Conservation (phyloP, 1,284 basidiomycete genomes). For the Cystobasidiaceae sp. region DNA sequence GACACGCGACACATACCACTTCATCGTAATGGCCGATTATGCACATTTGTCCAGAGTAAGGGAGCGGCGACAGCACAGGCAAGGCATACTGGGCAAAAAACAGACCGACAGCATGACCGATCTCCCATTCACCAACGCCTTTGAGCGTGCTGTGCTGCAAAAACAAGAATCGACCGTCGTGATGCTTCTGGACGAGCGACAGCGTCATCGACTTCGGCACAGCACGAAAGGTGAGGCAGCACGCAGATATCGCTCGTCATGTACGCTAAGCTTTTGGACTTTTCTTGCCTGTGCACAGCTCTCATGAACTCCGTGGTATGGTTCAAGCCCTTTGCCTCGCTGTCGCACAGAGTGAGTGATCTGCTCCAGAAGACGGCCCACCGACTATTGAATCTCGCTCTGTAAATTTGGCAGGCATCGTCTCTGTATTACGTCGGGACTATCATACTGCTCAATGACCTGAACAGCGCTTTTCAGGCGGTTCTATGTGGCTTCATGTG, state of each 20-base stretch:
- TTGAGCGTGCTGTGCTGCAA: conserved; percentile 9
- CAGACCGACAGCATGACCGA: background rate
- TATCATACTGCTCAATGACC: conserved; percentile 8
- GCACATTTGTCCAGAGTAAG: background rate
- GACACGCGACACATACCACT: conserved; percentile 1
- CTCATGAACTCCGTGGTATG: background rate
- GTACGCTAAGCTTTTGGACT: too few species aligned
- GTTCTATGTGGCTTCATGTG: conserved; percentile 13
- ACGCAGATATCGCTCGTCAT: too few species aligned
- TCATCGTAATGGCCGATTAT: conserved; percentile 12
- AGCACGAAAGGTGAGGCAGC: background rate
- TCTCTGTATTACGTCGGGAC: background rate
- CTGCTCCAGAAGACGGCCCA: too few species aligned
- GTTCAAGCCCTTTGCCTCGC: background rate
- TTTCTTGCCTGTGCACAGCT: too few species aligned
- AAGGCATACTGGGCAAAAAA: background rate
- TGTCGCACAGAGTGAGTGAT: conserved; percentile 1
- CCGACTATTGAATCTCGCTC: background rate
- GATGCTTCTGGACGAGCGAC: background rate
- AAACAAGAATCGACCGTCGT: conserved; percentile 11
- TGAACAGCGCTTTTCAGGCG: conserved; percentile 4
- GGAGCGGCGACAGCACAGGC: background rate
- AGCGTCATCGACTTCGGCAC: background rate
- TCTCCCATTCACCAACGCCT: background rate
- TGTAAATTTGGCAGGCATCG: background rate